Percentiles rank a stretch among this genome's conserved stretches.
These are phyloP conservation scores for Blastobotrys capitulatus DNA, from an alignment of 1,139 yeast genomes.

Conservation along the genomic window DNA sequence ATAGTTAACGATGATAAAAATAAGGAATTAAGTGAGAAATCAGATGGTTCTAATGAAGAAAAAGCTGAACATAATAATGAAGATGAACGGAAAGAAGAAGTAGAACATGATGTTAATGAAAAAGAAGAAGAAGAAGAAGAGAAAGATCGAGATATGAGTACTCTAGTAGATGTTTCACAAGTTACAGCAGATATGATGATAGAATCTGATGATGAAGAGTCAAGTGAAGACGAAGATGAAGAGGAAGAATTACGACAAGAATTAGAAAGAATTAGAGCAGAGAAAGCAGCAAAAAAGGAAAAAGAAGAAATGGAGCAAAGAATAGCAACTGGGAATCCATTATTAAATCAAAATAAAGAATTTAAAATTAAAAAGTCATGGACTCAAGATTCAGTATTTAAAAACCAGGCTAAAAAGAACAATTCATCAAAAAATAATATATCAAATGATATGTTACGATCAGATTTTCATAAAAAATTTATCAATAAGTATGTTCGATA, in stretches of 20 bases:
- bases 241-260: slow-evolving; percentile 45
- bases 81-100: background rate
- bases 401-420: slow-evolving; percentile 34
- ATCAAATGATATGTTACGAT: slow-evolving; percentile 60
- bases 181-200: slow-evolving; percentile 22
- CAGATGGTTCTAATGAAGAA: slow-evolving; percentile 21
- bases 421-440: slow-evolving; percentile 32
- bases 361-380: slow-evolving; percentile 38
- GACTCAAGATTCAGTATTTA: slow-evolving; percentile 45
- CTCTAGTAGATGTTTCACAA: slow-evolving; percentile 19
- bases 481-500: slow-evolving; percentile 52
- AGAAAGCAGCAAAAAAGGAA: slow-evolving; percentile 26
- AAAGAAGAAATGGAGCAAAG: slow-evolving; percentile 35
- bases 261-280: slow-evolving; percentile 43
- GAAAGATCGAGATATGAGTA: slow-evolving; percentile 14
- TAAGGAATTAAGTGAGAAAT: too few relatives aligned
- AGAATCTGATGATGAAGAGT: slow-evolving; percentile 18
- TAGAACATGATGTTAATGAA: slow-evolving; percentile 16
- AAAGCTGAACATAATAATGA: slow-evolving; percentile 9
- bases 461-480: slow-evolving; percentile 68
- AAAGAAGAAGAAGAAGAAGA: slow-evolving; percentile 19
- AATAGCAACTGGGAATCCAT: slow-evolving; percentile 42
- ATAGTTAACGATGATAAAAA: too few relatives aligned
- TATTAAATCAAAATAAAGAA: slow-evolving; percentile 29
- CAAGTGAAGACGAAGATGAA: slow-evolving; percentile 27